Evolutionary conservation across 1,284 basidiomycete species (phyloP), one percentile per base, ranked within the genome.

Genomic region (Naganishia sp.): DNA sequence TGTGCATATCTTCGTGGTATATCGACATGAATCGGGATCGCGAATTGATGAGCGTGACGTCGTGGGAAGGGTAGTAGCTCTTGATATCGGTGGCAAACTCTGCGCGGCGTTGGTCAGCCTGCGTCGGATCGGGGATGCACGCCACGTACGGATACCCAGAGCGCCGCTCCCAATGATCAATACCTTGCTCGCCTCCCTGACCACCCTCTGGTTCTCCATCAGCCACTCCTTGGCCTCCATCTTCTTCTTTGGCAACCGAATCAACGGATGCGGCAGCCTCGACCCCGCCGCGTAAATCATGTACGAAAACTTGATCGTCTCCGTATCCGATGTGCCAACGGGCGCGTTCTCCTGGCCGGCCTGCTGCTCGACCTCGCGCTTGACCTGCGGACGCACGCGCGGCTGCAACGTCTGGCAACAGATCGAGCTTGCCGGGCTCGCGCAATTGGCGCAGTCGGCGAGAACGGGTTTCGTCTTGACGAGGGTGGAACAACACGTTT

Each of bases 51-150:
- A 83, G 72, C 0, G 81, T 83, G 55, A 83, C 75, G 18, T 74
- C 62, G 66, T 81, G 81, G 43, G 75, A 66, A 0, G 80, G 79
- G 69, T 80, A 81, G 4, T 78, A 63, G 50, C 76, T 74, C 65
- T 80, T 80, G 69, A 82, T 77, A 68, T 83, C 82, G 6, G 77
- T 76, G 5, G 82, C 81, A 70, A 80, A 82, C 71, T 83, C 78
- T 81, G 18, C 47, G 35, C 42, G 13, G 53, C 10, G 13, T 17
- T 18, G 15, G 41, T 45, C 35, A 63, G 39, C 23, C 41, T 32
- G 15, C 43, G 18, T 35, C 31, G n/a, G 25, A 47, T 23, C 52
- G 25, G 4, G 5, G 28, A 39, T 28, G 51, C 55, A 5, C 23
- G 6, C 15, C 39, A 76, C 77, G 74, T 58, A 80, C 79, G 81